Base-by-base conservation (phyloP, 352 stramenopile genomes). In the Thraustotheca clavata region DNA sequence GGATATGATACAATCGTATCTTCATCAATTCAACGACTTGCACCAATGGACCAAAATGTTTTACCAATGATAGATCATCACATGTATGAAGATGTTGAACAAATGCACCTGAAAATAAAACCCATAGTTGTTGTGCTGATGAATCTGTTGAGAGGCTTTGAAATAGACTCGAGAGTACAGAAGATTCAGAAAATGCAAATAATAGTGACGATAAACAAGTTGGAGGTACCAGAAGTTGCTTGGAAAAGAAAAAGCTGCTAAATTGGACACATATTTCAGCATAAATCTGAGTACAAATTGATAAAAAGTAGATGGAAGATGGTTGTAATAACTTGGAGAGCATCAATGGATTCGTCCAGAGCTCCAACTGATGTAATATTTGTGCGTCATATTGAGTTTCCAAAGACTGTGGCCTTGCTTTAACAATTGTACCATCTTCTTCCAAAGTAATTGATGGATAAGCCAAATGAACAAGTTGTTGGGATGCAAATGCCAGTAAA, bases 21-120 rank as follows among this genome's bases (percentile, higher is more conserved):
- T 27, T 38, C n/a, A 55, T 38, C n/a, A 14, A 34, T 7, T 27
- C 43, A 20, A 57, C 33, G 31, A 46, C 36, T 8, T 29, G 43
- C 7, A 33, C 20, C 4, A 59, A n/a, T 9, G 22, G 6, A 8
- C 26, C 16, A 26, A 59, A 61, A 16, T 67, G 43, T 22, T 5
- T 12, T 22, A 8, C 18, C 1, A 67, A 36, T 6, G 18, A 26
- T 18, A 32, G 9, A 9, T n/a, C 40, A 26, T 67, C 46, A 9
- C 31, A 54, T n/a, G 55, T 62, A 41, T 62, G 35, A 20, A 62
- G 34, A 14, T 52, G 52, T 12, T 49, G 36, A 6, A 46, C 38
- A 62, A 50, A 62, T 11, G 35, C 14, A n/a, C 29, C 34, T n/a
- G 29, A 18, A 50, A 62, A 62, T 24, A 62, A 12, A 18, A 62